Evolutionary conservation across 352 stramenopile species (phyloP).

Genomic region (Pythium phragmiticola): DNA sequence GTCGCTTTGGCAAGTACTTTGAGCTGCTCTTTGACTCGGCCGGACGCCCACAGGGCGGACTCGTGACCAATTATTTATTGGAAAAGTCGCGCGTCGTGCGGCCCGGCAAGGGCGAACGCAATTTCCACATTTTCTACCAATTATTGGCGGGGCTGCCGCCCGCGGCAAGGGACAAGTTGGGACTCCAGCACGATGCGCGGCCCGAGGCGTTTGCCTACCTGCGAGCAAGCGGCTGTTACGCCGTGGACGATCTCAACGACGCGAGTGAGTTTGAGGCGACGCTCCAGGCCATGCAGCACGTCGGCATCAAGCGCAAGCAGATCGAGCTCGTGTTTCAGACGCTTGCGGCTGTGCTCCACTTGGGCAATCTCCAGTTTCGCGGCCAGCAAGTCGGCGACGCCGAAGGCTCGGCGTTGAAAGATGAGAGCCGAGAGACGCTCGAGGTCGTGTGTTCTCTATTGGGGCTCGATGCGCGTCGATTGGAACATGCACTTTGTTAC

Average conservation of each 20-base stretch:
- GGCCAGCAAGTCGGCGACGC: constrained; percentile 61
- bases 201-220: constrained; percentile 88
- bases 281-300: constrained; percentile 85
- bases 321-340: constrained; percentile 88
- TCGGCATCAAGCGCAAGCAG: constrained; percentile 87
- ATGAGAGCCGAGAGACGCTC: constrained; percentile 43
- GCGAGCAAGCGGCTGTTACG: constrained; percentile 84
- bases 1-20: constrained; percentile 95
- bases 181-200: constrained; percentile 40
- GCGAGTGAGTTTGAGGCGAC: constrained; percentile 87
- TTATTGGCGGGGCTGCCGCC: constrained; percentile 67
- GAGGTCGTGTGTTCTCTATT: constrained; percentile 66
- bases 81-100: constrained; percentile 91
- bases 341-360: constrained; percentile 71
- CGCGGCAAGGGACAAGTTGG: constrained; percentile 65
- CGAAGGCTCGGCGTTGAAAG: constrained; percentile 57
- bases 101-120: constrained; percentile 86
- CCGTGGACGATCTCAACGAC: constrained; percentile 91
- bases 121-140: constrained; percentile 97
- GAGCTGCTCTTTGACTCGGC: constrained; percentile 92
- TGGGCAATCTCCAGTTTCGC: constrained; percentile 79
- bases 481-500: constrained; percentile 81
- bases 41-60: constrained; percentile 73
- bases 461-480: constrained; percentile 52
- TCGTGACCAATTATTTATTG: constrained; percentile 92